These are phyloP conservation scores for Alternaria hordeiaustralica DNA, from an alignment of 2,329 filamentous ascomycete genomes.

Conservation along the genomic window DNA sequence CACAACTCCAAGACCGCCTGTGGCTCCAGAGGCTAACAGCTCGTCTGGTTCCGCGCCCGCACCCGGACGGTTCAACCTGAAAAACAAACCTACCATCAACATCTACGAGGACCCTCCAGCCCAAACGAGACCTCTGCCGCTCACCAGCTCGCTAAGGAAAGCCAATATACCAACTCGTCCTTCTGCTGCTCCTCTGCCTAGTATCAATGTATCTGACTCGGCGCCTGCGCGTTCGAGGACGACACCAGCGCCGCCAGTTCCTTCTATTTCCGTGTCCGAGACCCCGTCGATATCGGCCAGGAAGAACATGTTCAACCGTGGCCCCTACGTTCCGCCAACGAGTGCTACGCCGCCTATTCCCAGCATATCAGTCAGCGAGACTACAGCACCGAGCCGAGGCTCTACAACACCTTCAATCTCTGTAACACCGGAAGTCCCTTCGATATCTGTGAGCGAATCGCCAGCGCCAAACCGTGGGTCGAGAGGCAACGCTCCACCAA, in stretches of 20 bases:
- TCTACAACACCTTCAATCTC: slow-evolving; percentile 17
- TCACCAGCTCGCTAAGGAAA: slow-evolving; percentile 31
- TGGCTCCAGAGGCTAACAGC: slow-evolving; percentile 42
- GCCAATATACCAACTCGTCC: slow-evolving; percentile 35
- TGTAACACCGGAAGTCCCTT: slow-evolving; percentile 34
- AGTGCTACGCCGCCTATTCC: slow-evolving; percentile 30
- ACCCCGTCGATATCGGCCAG: slow-evolving; percentile 34
- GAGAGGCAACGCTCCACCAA: slow-evolving; percentile 3
- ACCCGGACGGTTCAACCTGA: slow-evolving; percentile 24
- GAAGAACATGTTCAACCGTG: slow-evolving; percentile 18
- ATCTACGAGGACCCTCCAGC: slow-evolving; percentile 39
- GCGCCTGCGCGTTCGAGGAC: slow-evolving; percentile 33
- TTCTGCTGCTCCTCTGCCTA: slow-evolving; percentile 39
- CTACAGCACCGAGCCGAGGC: slow-evolving; percentile 17
- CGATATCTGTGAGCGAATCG: slow-evolving; percentile 36
- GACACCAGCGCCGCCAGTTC: slow-evolving; percentile 29
- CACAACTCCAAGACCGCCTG: slow-evolving; percentile 24
- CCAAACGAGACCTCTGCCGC: slow-evolving; percentile 36
- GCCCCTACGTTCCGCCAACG: slow-evolving; percentile 23
- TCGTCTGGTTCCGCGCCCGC: slow-evolving; percentile 27
- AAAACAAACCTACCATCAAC: slow-evolving; percentile 29
- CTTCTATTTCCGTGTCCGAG: slow-evolving; percentile 28
- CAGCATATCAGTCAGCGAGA: slow-evolving; percentile 31
- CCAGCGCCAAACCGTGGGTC: slow-evolving; percentile 17
- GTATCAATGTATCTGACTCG: slow-evolving; percentile 60